Percentiles rank a stretch among this genome's conserved stretches.
Conservation (phyloP, 306 rosid genomes). For the Cyclanthera cordifolia region DNA sequence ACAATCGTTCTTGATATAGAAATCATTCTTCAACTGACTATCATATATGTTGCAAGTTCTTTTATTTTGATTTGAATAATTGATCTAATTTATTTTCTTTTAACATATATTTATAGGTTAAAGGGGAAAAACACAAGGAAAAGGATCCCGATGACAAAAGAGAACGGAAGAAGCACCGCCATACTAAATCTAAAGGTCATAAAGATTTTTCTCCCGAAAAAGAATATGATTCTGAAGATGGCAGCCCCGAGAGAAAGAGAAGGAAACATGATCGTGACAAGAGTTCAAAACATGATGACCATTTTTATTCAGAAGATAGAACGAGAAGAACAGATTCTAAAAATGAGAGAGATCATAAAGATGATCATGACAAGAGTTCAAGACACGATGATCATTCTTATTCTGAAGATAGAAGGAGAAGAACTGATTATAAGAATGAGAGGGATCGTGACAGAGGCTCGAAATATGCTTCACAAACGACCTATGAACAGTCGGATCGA, state of each 20-base stretch:
- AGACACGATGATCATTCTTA: slow-evolving; percentile 23
- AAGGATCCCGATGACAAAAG: slow-evolving; percentile 36
- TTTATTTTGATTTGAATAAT: neutral
- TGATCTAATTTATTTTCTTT: neutral
- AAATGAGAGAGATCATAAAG: slow-evolving; percentile 24
- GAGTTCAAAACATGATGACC: slow-evolving; percentile 23
- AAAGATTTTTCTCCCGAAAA: slow-evolving; percentile 25
- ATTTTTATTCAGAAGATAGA: slow-evolving; percentile 19
- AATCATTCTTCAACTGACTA: neutral
- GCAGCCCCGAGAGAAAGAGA: slow-evolving; percentile 25
- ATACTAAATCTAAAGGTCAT: slow-evolving; percentile 39
- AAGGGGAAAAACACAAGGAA: slow-evolving; percentile 25
- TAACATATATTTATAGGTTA: slow-evolving; percentile 26
- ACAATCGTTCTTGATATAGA: neutral
- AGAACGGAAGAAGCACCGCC: slow-evolving; percentile 50
- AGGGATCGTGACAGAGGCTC: slow-evolving; percentile 21
- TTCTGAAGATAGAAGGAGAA: slow-evolving; percentile 12
- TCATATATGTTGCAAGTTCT: neutral
- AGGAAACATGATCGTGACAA: slow-evolving; percentile 23
- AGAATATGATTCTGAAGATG: slow-evolving; percentile 41
- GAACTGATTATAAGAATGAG: slow-evolving; percentile 5
- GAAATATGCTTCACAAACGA: slow-evolving; percentile 29
- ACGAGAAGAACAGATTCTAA: neutral
- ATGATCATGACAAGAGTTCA: slow-evolving; percentile 13
- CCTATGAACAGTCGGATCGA: slow-evolving; percentile 25